Evolutionary conservation across 73 alveolate species (phyloP).

Genomic region (Paramecium biaurelia): DNA sequence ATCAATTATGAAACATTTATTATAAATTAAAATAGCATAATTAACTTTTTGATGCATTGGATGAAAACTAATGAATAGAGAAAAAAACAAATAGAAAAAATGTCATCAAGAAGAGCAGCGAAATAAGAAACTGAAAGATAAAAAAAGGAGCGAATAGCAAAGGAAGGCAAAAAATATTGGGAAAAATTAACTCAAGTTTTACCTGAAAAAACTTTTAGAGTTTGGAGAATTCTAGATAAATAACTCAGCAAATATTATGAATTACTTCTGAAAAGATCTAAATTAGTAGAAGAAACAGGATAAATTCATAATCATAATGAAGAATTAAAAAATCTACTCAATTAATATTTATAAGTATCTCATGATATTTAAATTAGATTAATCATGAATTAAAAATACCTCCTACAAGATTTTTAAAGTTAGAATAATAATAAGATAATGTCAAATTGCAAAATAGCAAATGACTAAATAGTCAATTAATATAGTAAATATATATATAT

Average conservation of each 20-base stretch:
- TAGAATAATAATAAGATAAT: constrained; percentile 67
- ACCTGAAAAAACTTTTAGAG: constrained; percentile 76
- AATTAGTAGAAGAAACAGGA: constrained; percentile 92
- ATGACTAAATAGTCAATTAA: neutral
- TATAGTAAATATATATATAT: neutral
- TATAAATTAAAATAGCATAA: constrained; percentile 72
- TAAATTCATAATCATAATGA: constrained; percentile 88
- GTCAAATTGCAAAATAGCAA: neutral
- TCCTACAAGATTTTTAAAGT: constrained; percentile 88
- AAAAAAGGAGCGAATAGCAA: constrained; percentile 80
- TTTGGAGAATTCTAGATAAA: constrained; percentile 86
- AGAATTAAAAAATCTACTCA: constrained; percentile 83
- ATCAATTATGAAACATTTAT: constrained; percentile 71
- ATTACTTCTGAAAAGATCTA: constrained; percentile 80
- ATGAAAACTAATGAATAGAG: constrained; percentile 75
- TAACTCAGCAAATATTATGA: constrained; percentile 81
- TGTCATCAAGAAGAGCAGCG: constrained; percentile 61
- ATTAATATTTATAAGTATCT: constrained; percentile 84
- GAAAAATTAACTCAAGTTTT: constrained; percentile 83
- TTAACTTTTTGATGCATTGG: constrained; percentile 78
- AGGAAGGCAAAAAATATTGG: constrained; percentile 89
- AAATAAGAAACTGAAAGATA: constrained; percentile 87
- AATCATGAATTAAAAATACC: constrained; percentile 91
- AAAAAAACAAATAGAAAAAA: constrained; percentile 68
- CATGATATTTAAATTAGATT: constrained; percentile 55